Percentiles rank a stretch among this genome's conserved stretches.
phyloP scores from a whole-genome alignment of 495 filamentous ascomycete genomes.

The Annulohypoxylon moriforme region DNA sequence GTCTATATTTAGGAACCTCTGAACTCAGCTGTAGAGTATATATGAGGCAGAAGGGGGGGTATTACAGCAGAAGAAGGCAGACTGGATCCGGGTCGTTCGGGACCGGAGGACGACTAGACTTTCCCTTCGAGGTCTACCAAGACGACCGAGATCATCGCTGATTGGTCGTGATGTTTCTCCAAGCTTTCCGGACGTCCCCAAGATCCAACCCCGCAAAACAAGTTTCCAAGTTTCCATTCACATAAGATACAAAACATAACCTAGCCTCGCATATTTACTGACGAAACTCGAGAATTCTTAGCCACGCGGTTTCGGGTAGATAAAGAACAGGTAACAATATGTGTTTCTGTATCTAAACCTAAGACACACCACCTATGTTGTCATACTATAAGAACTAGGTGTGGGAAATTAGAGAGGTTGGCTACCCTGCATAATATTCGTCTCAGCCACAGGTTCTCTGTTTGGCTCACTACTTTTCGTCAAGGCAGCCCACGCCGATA shows the following conservation, averaged over 20 bases:
- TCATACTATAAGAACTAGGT: constrained; percentile 29
- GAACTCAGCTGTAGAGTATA: neutral
- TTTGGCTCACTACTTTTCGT: neutral
- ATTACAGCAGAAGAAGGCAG: neutral
- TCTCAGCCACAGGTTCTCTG: neutral
- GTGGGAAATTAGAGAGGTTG: constrained; percentile 18
- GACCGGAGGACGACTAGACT: constrained; percentile 17
- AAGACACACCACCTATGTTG: constrained; percentile 8
- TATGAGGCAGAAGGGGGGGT: neutral
- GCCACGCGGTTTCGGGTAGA: constrained; percentile 23
- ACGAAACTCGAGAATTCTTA: constrained; percentile 31
- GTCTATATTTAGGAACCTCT: constrained; percentile 25
- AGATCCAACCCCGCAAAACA: constrained; percentile 35
- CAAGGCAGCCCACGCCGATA: neutral
- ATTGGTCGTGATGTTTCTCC: constrained; percentile 26
- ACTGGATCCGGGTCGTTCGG: constrained; percentile 13
- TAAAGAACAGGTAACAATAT: constrained; percentile 4
- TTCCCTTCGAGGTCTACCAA: constrained; percentile 19
- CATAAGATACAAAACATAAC: constrained; percentile 14
- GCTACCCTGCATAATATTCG: constrained; percentile 10
- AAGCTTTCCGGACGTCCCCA: constrained; percentile 43
- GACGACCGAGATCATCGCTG: constrained; percentile 17
- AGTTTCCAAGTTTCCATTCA: constrained; percentile 20
- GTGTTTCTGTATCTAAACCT: neutral
- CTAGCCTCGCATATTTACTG: constrained; percentile 20